Evolutionary conservation across 1,284 basidiomycete genomes (phyloP).

Genomic region (Ceratobasidium sp.): DNA sequence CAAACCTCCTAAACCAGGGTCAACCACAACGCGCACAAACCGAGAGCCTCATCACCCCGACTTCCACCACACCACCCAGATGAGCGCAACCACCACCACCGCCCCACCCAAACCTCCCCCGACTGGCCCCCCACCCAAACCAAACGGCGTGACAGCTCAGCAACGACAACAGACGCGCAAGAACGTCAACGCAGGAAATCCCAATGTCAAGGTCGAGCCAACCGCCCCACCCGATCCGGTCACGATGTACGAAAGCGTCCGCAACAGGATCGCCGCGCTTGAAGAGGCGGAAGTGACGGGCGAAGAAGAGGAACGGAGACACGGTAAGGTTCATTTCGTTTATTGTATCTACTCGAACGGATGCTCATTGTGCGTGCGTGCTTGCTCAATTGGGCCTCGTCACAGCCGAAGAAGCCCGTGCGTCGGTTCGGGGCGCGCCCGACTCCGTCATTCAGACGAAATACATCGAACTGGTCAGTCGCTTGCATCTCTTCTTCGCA

Average conservation of each 20-base stretch:
- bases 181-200: conserved; percentile 27
- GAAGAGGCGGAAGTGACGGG: conserved; percentile 83
- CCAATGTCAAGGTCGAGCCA: conserved; percentile 52
- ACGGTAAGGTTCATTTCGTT: conserved; percentile 58
- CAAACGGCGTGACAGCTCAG: conserved; percentile 14
- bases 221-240: conserved; percentile 72
- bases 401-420: conserved; percentile 85
- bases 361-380: no score
- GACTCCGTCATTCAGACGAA: conserved; percentile 81
- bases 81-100: conserved; percentile 33
- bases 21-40: conserved; percentile 12
- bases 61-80: background rate
- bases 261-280: conserved; percentile 81
- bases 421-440: conserved; percentile 76
- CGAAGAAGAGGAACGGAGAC: conserved; percentile 79
- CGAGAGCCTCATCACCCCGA: background rate
- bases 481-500: conserved; percentile 33
- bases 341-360: background rate
- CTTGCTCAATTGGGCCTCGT: no score
- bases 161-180: conserved; percentile 13
- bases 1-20: conserved; percentile 20
- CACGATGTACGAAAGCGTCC: conserved; percentile 82
- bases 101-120: conserved; percentile 55
- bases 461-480: conserved; percentile 79
- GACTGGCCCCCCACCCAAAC: conserved; percentile 62